Evolutionary conservation across 2,329 filamentous ascomycete genomes (phyloP), one percentile per base, ranked within the genome.

Genomic region (Fusarium sp.): DNA sequence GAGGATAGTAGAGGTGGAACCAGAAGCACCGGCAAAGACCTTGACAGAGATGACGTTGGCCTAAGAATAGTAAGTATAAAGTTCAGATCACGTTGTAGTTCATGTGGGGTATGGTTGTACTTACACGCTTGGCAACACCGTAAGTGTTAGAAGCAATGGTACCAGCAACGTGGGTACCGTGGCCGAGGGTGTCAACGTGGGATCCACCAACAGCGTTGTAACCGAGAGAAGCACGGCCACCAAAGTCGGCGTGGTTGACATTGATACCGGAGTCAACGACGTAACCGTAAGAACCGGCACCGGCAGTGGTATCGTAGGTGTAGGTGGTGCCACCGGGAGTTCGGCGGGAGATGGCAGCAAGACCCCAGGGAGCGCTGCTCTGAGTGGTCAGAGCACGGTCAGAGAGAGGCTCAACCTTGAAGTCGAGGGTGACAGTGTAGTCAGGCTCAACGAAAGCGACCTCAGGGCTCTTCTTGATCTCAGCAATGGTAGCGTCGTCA

Each of bases 181-280:
- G 82, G 18, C 82, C 82, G 20, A 79, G 70, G 25, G 74, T 76
- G 57, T 83, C 80, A 1, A 63, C 66, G 20, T 80, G 77, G 18
- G 74, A 56, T n/a, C 74, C 76, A 29, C 75, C 70, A 29, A 72
- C 78, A 52, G 75, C 82, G 78, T 82, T 83, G 72, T 74, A 77
- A 22, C 80, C 76, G 61, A 78, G 81, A 56, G 77, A 77, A 32
- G 82, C 84, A 38, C 84, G 83, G 52, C 81, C 83, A 67, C 83
- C 80, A 69, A 86, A 88, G 75, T 88, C 82, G 34, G 74, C 68
- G 78, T 91, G 89, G 9, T 82, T 79, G 20, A 80, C 79, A 54
- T 80, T 78, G 71, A 91, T 86, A 70, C 89, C 89, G 6, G 87
- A 90, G 77, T 91, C 89, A 49, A 91, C 84, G 20, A 91, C 79